Percentiles rank a stretch among this genome's conserved stretches.
Evolutionary conservation across 768 basidiomycete genomes (phyloP).

Genomic region (Leucogyrophana mollusca): DNA sequence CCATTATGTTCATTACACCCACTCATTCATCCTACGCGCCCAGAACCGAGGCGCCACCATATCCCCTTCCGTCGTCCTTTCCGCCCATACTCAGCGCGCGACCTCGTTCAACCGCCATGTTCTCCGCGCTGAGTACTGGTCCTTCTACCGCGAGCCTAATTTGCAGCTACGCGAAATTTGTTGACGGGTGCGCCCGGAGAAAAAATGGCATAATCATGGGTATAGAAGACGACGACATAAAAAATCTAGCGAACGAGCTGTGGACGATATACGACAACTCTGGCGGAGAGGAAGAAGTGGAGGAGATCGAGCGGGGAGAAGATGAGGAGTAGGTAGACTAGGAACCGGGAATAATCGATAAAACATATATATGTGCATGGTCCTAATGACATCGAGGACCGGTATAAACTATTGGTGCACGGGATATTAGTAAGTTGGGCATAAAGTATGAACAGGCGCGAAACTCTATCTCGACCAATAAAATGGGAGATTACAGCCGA

Average conservation of each 20-base stretch:
- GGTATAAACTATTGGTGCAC: no score
- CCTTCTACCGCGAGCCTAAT: constrained; percentile 41
- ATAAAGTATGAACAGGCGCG: no score
- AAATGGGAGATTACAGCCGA: no score
- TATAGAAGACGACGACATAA: constrained; percentile 56
- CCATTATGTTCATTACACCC: not conserved
- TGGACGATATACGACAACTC: constrained; percentile 58
- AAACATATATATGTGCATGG: no score
- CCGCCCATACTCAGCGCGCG: constrained; percentile 40
- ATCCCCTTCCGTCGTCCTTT: constrained; percentile 61
- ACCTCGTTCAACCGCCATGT: constrained; percentile 19
- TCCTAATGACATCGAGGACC: no score
- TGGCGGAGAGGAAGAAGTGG: constrained; percentile 24
- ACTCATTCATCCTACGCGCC: constrained; percentile 7
- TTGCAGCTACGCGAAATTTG: constrained; percentile 49
- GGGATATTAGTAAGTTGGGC: no score
- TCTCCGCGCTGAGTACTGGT: constrained; percentile 49
- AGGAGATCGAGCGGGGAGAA: constrained; percentile 18
- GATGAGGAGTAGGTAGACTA: constrained; percentile 14
- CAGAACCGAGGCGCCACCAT: constrained; percentile 51
- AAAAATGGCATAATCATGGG: constrained; percentile 35
- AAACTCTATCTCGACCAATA: no score
- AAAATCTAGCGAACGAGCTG: constrained; percentile 53
- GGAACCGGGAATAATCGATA: no score
- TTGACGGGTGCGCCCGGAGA: constrained; percentile 43